A percentile compares a stretch with the other conserved stretches of the same genome.
Evolutionary conservation across 352 stramenopile species (phyloP).

Genomic region (Peronospora destructor): DNA sequence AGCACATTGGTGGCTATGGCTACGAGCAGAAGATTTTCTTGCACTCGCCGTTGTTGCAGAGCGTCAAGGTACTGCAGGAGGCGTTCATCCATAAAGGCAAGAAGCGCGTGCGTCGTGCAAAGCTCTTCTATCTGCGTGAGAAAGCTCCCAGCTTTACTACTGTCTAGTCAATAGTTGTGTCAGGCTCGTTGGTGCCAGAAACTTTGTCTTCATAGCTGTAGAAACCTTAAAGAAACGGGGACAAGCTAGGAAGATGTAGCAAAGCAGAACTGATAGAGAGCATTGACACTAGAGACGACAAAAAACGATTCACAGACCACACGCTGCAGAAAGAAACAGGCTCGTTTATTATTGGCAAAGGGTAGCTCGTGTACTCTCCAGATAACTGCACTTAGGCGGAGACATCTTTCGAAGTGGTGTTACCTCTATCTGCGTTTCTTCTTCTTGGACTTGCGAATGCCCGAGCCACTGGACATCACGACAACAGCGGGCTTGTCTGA

Average conservation of each 20-base stretch:
- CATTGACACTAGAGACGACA: conserved; percentile 25
- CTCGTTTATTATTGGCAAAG: conserved; percentile 17
- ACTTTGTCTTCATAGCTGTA: conserved; percentile 1
- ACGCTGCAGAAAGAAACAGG: conserved; percentile 16
- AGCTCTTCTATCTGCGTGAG: conserved; percentile 86
- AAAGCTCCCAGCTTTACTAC: conserved; percentile 79
- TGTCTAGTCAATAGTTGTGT: conserved; percentile 38
- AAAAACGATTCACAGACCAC: conserved; percentile 21
- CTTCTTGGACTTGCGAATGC: conserved; percentile 80
- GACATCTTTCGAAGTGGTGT: conserved; percentile 12
- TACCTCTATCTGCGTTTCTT: conserved; percentile 75
- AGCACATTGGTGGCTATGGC: conserved; percentile 81
- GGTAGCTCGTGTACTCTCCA: conserved; percentile 7
- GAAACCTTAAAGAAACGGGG: neutral
- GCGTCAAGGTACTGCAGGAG: conserved; percentile 82
- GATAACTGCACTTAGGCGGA: conserved; percentile 2
- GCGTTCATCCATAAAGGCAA: conserved; percentile 89
- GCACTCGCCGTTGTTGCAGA: conserved; percentile 84
- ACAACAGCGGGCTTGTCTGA: conserved; percentile 51
- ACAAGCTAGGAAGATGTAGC: conserved; percentile 16
- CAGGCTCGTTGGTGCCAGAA: conserved; percentile 10
- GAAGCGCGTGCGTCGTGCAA: conserved; percentile 85
- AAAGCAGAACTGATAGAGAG: conserved; percentile 16
- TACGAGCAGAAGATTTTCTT: conserved; percentile 87
- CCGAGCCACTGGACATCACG: conserved; percentile 49